Conservation (phyloP, 345 rosid genomes). For the Ceriops decandra region DNA sequence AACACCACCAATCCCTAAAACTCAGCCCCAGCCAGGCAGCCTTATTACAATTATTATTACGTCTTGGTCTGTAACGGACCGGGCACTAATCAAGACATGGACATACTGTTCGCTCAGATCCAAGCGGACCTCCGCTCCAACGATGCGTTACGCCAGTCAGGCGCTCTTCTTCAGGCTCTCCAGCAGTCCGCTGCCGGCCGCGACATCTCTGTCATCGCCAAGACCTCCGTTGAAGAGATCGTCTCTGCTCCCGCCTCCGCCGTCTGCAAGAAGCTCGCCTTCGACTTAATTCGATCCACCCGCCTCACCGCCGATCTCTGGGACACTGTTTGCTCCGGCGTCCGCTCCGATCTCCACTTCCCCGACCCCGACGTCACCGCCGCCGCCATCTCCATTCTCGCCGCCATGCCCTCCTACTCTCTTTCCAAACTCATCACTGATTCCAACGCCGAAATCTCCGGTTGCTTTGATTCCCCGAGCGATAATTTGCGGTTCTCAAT, state of each 20-base stretch:
- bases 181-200: conserved; percentile 96
- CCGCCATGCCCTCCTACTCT: conserved; percentile 76
- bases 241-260: conserved; percentile 92
- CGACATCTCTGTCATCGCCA: conserved; percentile 85
- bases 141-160: conserved; percentile 90
- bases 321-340: conserved; percentile 80
- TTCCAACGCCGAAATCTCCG: conserved; percentile 65
- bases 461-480: conserved; percentile 70
- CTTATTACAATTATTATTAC: too few species aligned
- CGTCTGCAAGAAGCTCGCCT: conserved; percentile 92
- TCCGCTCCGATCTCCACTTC: conserved; percentile 81
- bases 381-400: conserved; percentile 83
- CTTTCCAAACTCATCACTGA: conserved; percentile 77
- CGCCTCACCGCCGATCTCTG: conserved; percentile 93
- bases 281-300: conserved; percentile 93
- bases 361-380: conserved; percentile 95
- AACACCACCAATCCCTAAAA: too few species aligned
- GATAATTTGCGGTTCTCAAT: conserved; percentile 77
- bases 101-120: conserved; percentile 94
- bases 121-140: conserved; percentile 99
- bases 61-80: conserved; percentile 7
- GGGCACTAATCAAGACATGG: conserved; percentile 41
- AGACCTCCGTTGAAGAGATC: conserved; percentile 91
- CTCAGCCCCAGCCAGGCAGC: too few species aligned
- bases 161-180: conserved; percentile 90